Conservation (phyloP, 1,284 basidiomycete genomes). For the Rhodotorula glutinis region DNA sequence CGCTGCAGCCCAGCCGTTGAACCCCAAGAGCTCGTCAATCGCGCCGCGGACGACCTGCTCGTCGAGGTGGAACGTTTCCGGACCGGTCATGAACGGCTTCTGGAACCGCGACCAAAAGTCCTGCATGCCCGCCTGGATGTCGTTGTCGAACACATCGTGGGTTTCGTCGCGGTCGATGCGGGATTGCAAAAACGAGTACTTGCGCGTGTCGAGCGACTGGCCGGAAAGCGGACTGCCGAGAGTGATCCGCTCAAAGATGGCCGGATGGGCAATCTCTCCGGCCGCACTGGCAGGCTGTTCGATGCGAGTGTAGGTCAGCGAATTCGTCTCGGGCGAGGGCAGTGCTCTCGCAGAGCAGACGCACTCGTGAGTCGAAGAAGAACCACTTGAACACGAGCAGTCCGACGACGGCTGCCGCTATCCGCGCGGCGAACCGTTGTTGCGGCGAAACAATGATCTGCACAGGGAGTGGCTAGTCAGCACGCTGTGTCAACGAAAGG, state of each 20-base stretch:
- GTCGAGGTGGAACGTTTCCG: slow-evolving; percentile 79
- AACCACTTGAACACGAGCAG: slow-evolving; percentile 37
- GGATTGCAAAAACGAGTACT: slow-evolving; percentile 78
- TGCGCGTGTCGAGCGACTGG: slow-evolving; percentile 77
- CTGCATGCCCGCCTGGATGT: slow-evolving; percentile 68
- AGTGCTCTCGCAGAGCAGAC: neutral
- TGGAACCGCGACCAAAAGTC: slow-evolving; percentile 92
- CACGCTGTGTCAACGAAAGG: neutral
- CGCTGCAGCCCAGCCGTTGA: slow-evolving; percentile 99
- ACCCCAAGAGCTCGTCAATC: slow-evolving; percentile 81
- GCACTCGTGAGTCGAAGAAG: slow-evolving; percentile 39
- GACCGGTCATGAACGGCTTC: slow-evolving; percentile 61
- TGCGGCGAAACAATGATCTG: slow-evolving; percentile 35
- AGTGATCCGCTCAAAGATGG: slow-evolving; percentile 75
- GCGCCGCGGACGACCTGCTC: slow-evolving; percentile 78
- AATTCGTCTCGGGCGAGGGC: neutral
- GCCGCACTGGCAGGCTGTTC: slow-evolving; percentile 38
- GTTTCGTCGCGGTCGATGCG: slow-evolving; percentile 59
- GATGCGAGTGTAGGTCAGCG: neutral
- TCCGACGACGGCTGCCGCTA: slow-evolving; percentile 16
- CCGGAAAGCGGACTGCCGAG: slow-evolving; percentile 58
- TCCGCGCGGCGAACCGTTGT: slow-evolving; percentile 28
- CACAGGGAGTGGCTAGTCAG: neutral
- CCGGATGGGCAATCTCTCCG: slow-evolving; percentile 46
- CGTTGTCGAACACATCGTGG: slow-evolving; percentile 70